Evolutionary conservation across 2,329 filamentous ascomycete genomes (phyloP), one percentile per base, ranked within the genome.

Genomic region (Chalara sp.): DNA sequence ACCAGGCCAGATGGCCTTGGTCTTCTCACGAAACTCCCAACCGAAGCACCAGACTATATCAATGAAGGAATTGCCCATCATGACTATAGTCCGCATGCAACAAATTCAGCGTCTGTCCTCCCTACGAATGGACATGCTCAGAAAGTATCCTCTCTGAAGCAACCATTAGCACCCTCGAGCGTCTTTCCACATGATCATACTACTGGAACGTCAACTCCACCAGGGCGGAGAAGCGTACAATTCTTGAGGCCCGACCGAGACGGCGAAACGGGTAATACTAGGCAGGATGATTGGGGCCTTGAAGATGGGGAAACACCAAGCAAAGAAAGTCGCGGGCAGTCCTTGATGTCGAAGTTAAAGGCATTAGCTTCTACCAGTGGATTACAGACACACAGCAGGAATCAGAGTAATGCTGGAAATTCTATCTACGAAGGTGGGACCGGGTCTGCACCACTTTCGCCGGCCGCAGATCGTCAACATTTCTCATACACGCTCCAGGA

Each of bases 321-420:
- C 51, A 84, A 83, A 67, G 78, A 79, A 28, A 75, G 72, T 76
- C 56, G 78, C 78, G 73, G 78, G 50, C 78, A 79, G 28, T 84
- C 85, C 29, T 76, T 95, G 56, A 89, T 95, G 68, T 84, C 84
- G 13, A 90, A 86, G 65, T 68, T 95, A 56, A 89, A 87, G 64
- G 84, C 87, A 4, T 72, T 95, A 50, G 81, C 87, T 28, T 78
- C 75, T 8, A 68, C 71, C 6, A 68, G 72, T n/a, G 67, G 66
- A 29, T 49, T 63, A 41, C 65, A 74, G 10, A 58, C 56, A 12
- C 76, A 78, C 49, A 68, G 68, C n/a, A 69, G 76, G 32, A 67
- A 69, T 63, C 65, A 72, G 57, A 63, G 71, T 54, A 61, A 60
- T 48, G 58, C 64, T 29, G 52, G 58, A 53, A 54, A 54, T 55